phyloP scores from a whole-genome alignment of 352 stramenopile genomes.

The Phytophthora litchii region DNA sequence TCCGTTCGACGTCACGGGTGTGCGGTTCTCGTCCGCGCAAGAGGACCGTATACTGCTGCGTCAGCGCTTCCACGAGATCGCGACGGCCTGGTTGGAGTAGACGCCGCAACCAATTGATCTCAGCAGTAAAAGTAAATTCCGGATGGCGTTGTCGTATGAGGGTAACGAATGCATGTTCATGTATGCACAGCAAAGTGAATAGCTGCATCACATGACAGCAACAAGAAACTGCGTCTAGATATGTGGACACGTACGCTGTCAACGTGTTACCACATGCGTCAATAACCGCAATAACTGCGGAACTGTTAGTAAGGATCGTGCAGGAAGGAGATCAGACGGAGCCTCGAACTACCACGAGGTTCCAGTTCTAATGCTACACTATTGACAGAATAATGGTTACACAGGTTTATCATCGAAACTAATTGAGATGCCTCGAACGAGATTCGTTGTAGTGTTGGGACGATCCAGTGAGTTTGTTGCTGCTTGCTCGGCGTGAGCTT shows the following conservation, averaged over 20 bases:
- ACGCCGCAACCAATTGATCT: neutral
- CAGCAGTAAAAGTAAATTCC: neutral
- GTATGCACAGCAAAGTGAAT: neutral
- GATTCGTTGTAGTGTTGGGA: neutral
- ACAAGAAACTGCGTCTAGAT: too few species aligned
- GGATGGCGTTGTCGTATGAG: neutral
- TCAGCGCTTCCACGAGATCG: slow-evolving; percentile 55
- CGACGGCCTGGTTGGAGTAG: slow-evolving; percentile 36
- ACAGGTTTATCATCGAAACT: neutral
- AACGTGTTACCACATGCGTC: too few species aligned
- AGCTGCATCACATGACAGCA: slow-evolving; percentile 1
- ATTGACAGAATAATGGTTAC: neutral
- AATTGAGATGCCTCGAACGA: neutral
- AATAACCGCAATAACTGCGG: neutral
- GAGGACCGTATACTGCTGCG: slow-evolving; percentile 45
- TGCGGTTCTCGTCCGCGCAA: slow-evolving; percentile 47
- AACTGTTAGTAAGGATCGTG: slow-evolving; percentile 12
- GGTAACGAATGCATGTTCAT: slow-evolving; percentile 16
- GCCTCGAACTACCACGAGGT: neutral
- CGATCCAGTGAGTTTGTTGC: neutral
- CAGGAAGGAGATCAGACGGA: neutral
- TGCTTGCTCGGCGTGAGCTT: slow-evolving; percentile 6
- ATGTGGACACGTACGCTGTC: too few species aligned
- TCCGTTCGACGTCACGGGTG: slow-evolving; percentile 52
- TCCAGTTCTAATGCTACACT: neutral